Percentiles rank a stretch among this genome's conserved stretches.
Conservation (phyloP, 2,329 filamentous ascomycete genomes). For the Mollisiaceae sp. region DNA sequence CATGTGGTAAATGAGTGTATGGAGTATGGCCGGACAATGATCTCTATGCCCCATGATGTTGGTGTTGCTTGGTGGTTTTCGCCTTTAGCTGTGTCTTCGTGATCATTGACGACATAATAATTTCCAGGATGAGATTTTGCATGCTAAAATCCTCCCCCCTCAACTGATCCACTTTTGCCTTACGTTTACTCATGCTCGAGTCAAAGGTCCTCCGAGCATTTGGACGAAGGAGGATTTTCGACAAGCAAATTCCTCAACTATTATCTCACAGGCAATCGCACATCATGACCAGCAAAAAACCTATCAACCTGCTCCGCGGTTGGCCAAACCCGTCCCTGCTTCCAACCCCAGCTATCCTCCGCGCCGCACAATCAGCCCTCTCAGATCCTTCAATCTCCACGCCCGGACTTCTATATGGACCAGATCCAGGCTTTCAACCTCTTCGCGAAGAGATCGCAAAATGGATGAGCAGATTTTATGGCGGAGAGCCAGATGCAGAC, state of each 20-base stretch:
- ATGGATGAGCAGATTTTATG: conserved; percentile 67
- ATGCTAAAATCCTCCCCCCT: not conserved
- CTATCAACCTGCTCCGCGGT: conserved; percentile 67
- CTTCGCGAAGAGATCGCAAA: conserved; percentile 69
- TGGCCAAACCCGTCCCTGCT: conserved; percentile 60
- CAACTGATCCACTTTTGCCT: not conserved
- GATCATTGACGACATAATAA: not conserved
- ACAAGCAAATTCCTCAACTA: not conserved
- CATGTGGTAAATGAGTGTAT: no score
- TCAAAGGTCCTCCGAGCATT: not conserved
- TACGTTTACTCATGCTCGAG: not conserved
- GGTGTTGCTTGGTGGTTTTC: no score
- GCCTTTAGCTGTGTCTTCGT: not conserved
- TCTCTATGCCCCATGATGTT: no score
- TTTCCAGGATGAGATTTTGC: not conserved
- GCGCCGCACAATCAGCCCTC: conserved; percentile 61
- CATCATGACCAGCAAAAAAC: conserved; percentile 26
- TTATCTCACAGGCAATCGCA: not conserved
- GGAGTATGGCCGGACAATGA: no score
- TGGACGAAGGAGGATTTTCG: not conserved
- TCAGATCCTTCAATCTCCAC: conserved; percentile 61
- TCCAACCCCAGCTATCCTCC: conserved; percentile 43
- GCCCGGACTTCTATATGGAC: conserved; percentile 77
- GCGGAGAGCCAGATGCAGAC: conserved; percentile 45
- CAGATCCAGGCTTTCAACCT: conserved; percentile 75